Conservation (phyloP, 306 rosid genomes). For the Luffa aegyptiaca region DNA sequence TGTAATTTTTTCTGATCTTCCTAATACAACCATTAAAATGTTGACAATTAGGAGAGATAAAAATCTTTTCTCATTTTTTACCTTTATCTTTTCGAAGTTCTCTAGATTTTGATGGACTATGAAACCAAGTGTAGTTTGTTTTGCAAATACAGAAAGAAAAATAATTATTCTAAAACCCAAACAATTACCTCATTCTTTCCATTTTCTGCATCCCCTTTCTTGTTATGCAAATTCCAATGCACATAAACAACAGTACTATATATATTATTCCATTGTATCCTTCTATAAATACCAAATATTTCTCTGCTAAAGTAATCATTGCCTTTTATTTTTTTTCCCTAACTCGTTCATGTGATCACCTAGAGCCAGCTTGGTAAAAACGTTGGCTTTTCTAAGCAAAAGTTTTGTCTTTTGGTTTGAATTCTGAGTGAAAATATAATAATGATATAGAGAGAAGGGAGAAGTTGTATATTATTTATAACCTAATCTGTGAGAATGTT, state of each 20-base stretch:
- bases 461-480: not conserved
- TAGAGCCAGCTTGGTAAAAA: not conserved
- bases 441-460: not conserved
- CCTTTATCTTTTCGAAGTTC: too few species aligned
- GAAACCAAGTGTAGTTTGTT: too few species aligned
- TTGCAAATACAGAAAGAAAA: too few species aligned
- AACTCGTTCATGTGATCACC: not conserved
- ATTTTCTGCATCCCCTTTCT: not conserved
- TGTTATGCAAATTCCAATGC: not conserved
- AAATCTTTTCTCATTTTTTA: too few species aligned
- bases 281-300: not conserved
- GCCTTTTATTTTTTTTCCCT: not conserved
- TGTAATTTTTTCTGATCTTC: too few species aligned
- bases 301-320: not conserved
- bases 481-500: not conserved
- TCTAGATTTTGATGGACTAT: too few species aligned
- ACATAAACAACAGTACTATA: too few species aligned
- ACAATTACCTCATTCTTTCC: not conserved
- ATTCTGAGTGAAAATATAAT: not conserved
- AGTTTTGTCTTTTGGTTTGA: not conserved
- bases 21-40: too few species aligned
- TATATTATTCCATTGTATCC: not conserved
- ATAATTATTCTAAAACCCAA: too few species aligned
- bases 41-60: too few species aligned
- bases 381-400: not conserved